phyloP scores from a whole-genome alignment of 1,139 yeast genomes.

The Zygoascus hellenicus region DNA sequence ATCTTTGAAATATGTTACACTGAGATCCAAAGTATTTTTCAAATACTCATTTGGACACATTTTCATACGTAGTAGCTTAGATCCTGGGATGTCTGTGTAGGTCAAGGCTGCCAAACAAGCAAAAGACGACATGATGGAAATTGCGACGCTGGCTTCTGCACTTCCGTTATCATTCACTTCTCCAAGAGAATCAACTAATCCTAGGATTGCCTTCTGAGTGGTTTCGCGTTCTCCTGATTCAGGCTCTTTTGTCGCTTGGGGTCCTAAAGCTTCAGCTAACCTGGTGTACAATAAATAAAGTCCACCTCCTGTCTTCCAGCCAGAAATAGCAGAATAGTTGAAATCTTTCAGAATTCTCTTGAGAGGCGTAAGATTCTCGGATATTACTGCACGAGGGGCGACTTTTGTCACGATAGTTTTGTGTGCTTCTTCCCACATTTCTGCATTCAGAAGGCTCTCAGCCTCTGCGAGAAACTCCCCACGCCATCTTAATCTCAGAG shows the following conservation, averaged over 20 bases:
- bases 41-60: constrained; percentile 25
- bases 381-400: constrained; percentile 63
- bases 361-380: constrained; percentile 37
- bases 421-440: constrained; percentile 60
- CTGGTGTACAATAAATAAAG: constrained; percentile 33
- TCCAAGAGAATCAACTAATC: constrained; percentile 37
- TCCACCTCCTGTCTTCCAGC: constrained; percentile 51
- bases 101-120: constrained; percentile 37
- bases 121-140: constrained; percentile 46
- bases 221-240: background rate
- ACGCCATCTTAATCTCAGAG: constrained; percentile 36
- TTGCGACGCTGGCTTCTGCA: constrained; percentile 42
- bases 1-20: constrained; percentile 20
- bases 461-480: constrained; percentile 57
- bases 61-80: constrained; percentile 26
- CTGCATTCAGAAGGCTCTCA: constrained; percentile 57
- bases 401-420: constrained; percentile 47
- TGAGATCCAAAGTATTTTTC: constrained; percentile 22
- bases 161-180: constrained; percentile 32
- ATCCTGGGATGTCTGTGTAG: constrained; percentile 16
- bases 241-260: background rate
- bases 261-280: constrained; percentile 8
- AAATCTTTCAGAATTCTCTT: constrained; percentile 42
- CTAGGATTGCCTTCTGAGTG: constrained; percentile 2
- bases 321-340: constrained; percentile 32